A percentile compares a stretch with the other conserved stretches of the same genome.
phyloP scores from a whole-genome alignment of 192 early-diverging fungal species.

The Gigaspora rosea region DNA sequence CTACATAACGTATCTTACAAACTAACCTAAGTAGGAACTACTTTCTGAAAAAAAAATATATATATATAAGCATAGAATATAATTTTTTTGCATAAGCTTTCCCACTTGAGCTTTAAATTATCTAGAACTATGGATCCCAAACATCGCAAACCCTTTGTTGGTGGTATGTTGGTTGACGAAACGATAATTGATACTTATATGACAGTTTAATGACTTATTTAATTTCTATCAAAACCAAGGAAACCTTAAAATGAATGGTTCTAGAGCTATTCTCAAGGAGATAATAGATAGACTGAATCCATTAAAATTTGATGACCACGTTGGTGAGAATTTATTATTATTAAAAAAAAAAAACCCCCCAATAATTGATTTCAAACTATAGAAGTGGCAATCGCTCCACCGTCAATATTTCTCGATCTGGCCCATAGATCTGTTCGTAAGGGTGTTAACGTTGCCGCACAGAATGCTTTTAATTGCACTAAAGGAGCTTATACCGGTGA shows the following conservation, averaged over 20 bases:
- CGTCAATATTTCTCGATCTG: slow-evolving; percentile 85
- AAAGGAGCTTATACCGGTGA: slow-evolving; percentile 98
- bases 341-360: not conserved
- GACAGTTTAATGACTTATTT: too few species aligned
- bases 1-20: too few species aligned
- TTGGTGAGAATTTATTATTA: slow-evolving; percentile 60
- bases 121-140: too few species aligned
- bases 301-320: slow-evolving; percentile 58
- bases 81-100: too few species aligned
- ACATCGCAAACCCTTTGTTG: too few species aligned
- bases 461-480: slow-evolving; percentile 87
- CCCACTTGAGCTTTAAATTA: too few species aligned
- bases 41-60: too few species aligned
- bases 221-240: not conserved
- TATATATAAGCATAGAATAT: too few species aligned
- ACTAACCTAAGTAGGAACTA: too few species aligned
- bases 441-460: slow-evolving; percentile 90
- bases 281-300: slow-evolving; percentile 81
- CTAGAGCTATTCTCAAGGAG: slow-evolving; percentile 67
- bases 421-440: slow-evolving; percentile 76
- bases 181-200: too few species aligned
- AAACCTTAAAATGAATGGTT: slow-evolving; percentile 99
- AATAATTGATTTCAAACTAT: slow-evolving; percentile 27
- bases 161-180: too few species aligned
- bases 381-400: slow-evolving; percentile 98